These are phyloP conservation scores for Melampsora allii-populina DNA, from an alignment of 1,284 basidiomycete genomes.

Conservation along the genomic window DNA sequence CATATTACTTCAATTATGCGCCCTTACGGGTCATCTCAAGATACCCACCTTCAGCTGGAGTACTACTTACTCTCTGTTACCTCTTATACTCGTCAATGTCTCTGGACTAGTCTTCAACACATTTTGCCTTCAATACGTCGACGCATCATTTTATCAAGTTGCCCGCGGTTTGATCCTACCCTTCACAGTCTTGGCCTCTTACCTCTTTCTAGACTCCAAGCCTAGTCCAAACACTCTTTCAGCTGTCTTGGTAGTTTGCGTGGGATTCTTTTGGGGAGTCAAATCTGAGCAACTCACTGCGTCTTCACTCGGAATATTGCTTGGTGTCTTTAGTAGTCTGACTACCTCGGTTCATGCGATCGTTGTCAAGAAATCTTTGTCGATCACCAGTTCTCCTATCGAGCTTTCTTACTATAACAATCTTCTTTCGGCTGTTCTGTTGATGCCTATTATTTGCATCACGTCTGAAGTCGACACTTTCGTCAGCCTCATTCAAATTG, in stretches of 20 bases:
- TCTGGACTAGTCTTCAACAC: slow-evolving; percentile 72
- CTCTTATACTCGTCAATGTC: slow-evolving; percentile 58
- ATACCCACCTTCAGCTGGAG: slow-evolving; percentile 12
- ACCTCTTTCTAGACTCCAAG: slow-evolving; percentile 57
- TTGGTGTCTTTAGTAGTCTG: slow-evolving; percentile 66
- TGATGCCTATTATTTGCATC: slow-evolving; percentile 63
- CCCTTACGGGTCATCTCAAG: not conserved
- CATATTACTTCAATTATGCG: slow-evolving; percentile 3
- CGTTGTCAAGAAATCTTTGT: slow-evolving; percentile 66
- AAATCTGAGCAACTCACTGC: slow-evolving; percentile 43
- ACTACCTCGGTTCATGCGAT: slow-evolving; percentile 71
- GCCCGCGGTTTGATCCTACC: slow-evolving; percentile 72
- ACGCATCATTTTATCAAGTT: slow-evolving; percentile 81
- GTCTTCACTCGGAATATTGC: slow-evolving; percentile 55
- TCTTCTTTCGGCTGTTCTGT: slow-evolving; percentile 62
- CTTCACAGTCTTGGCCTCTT: slow-evolving; percentile 66
- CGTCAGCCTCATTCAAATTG: slow-evolving; percentile 51
- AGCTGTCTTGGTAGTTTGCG: slow-evolving; percentile 61
- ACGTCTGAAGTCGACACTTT: slow-evolving; percentile 59
- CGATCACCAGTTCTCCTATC: slow-evolving; percentile 66
- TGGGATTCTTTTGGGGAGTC: slow-evolving; percentile 52
- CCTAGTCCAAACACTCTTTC: slow-evolving; percentile 59
- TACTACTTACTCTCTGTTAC: slow-evolving; percentile 1
- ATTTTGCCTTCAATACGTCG: slow-evolving; percentile 70
- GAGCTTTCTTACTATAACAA: slow-evolving; percentile 73